Base-by-base conservation (phyloP, 2,329 filamentous ascomycete genomes). In the Aspergillus intermedius region DNA sequence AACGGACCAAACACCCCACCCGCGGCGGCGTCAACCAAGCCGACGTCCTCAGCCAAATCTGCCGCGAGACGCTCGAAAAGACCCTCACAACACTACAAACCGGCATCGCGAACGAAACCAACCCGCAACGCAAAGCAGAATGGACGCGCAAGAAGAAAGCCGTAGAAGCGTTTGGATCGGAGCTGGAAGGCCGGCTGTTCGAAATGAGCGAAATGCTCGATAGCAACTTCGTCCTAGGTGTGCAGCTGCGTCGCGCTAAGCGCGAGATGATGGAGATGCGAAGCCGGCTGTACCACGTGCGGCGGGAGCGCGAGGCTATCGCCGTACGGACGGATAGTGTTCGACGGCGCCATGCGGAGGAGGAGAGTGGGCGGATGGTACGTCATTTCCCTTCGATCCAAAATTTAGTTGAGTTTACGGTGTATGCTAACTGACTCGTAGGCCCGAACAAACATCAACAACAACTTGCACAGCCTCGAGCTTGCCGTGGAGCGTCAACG, bases 171-270 rank as follows among this genome's bases (percentile, higher is more conserved):
- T 80, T 75, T 57, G 70, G 71, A 12, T 62, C 69, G 7, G 73
- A 75, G 44, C 61, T 80, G 15, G 71, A 74, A 15, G 72, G 74
- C 23, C 71, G 74, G 19, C 61, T 80, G 2, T 70, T 79, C 42
- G 72, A 76, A 40, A 61, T 80, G 23, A 77, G 76, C 50, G 75
- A 77, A 53, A 71, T 76, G 19, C 69, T 78, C 3, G 74, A 79
- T 50, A 73, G 74, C 46, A 72, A 77, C 42, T 74, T 71, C 49
- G 63, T 69, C 2, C 67, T 77, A 21, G 69, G 71, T 22, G 65
- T 70, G 44, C 72, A 74, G 48, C 56, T 76, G 42, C 74, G 71
- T 49, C 66, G 60, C 53, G 70, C 68, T 52, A 74, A 69, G 60
- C 72, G 64, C 52, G 72, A 69, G 57, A 74, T 72, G 62, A 64